These are phyloP conservation scores for Leccinum arenicola DNA, from an alignment of 768 basidiomycete species.

Conservation along the genomic window DNA sequence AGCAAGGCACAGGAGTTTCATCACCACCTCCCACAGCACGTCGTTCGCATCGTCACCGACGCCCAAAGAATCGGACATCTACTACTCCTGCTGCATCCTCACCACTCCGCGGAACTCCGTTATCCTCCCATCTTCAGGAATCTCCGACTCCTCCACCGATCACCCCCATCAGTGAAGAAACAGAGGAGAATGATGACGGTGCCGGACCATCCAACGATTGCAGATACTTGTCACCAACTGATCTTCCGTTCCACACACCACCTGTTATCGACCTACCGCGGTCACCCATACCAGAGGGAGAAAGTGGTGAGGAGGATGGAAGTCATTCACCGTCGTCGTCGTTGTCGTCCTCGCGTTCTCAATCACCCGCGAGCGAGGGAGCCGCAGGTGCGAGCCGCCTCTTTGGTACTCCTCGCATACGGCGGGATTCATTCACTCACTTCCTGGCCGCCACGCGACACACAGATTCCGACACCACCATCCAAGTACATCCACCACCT, in stretches of 20 bases:
- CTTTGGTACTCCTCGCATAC: conserved; percentile 72
- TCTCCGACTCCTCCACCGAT: conserved; percentile 64
- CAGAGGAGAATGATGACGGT: conserved; percentile 46
- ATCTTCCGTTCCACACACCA: conserved; percentile 57
- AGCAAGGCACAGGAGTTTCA: conserved; percentile 44
- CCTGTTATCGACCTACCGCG: conserved; percentile 48
- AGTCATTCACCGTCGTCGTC: conserved; percentile 22
- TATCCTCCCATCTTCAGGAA: conserved; percentile 42
- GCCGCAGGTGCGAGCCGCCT: conserved; percentile 81
- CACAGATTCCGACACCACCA: conserved; percentile 63
- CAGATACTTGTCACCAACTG: conserved; percentile 61
- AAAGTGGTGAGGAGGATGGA: conserved; percentile 24
- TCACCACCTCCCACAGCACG: conserved; percentile 43
- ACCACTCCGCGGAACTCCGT: conserved; percentile 55
- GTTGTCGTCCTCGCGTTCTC: conserved; percentile 48
- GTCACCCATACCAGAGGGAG: conserved; percentile 30
- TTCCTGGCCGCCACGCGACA: conserved; percentile 54
- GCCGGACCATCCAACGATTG: conserved; percentile 50
- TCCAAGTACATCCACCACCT: conserved; percentile 74
- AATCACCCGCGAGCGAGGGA: conserved; percentile 50
- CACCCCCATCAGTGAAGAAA: conserved; percentile 71
- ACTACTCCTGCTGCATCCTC: conserved; percentile 53
- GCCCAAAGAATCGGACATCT: conserved; percentile 41
- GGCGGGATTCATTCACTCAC: conserved; percentile 65
- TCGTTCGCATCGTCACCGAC: conserved; percentile 60